Conservation (phyloP, 2,329 filamentous ascomycete genomes). For the Ceratocystis diversiconidia region DNA sequence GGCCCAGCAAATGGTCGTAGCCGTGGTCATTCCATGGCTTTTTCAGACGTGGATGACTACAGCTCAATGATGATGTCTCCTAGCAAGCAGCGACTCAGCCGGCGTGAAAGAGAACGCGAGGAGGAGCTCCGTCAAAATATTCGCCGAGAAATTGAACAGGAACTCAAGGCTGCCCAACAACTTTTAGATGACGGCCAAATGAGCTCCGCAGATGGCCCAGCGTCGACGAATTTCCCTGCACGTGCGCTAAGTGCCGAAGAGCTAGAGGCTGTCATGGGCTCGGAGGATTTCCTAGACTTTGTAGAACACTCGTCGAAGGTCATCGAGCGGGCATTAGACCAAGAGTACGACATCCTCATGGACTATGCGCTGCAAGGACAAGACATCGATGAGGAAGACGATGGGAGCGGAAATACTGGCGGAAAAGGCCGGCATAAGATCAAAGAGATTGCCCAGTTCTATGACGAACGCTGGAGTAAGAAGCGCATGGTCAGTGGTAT, state of each 20-base stretch:
- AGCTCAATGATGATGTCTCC: slow-evolving; percentile 42
- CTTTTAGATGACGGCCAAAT: slow-evolving; percentile 38
- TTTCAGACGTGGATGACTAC: slow-evolving; percentile 47
- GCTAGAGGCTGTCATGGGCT: slow-evolving; percentile 75
- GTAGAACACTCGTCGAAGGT: slow-evolving; percentile 93
- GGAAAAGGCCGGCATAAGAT: slow-evolving; percentile 60
- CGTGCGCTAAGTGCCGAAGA: slow-evolving; percentile 73
- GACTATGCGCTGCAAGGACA: slow-evolving; percentile 79
- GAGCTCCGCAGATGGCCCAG: slow-evolving; percentile 23
- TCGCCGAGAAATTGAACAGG: slow-evolving; percentile 81
- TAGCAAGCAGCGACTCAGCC: slow-evolving; percentile 56
- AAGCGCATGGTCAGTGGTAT: slow-evolving; percentile 94
- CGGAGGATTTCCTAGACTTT: slow-evolving; percentile 87
- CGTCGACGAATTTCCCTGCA: slow-evolving; percentile 51
- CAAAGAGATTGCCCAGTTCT: slow-evolving; percentile 85
- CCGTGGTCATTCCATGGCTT: slow-evolving; percentile 36
- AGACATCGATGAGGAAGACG: slow-evolving; percentile 68
- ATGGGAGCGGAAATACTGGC: slow-evolving; percentile 53
- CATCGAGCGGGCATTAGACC: slow-evolving; percentile 84
- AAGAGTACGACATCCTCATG: slow-evolving; percentile 90
- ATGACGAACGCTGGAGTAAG: slow-evolving; percentile 89
- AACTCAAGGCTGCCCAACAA: slow-evolving; percentile 60
- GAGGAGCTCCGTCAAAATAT: slow-evolving; percentile 80
- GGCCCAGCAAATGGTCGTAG: slow-evolving; percentile 6
- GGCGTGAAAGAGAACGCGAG: slow-evolving; percentile 66